Evolutionary conservation across 129 eudicot genomes (phyloP), one percentile per base, ranked within the genome.

Genomic region (Glebionis coronaria): DNA sequence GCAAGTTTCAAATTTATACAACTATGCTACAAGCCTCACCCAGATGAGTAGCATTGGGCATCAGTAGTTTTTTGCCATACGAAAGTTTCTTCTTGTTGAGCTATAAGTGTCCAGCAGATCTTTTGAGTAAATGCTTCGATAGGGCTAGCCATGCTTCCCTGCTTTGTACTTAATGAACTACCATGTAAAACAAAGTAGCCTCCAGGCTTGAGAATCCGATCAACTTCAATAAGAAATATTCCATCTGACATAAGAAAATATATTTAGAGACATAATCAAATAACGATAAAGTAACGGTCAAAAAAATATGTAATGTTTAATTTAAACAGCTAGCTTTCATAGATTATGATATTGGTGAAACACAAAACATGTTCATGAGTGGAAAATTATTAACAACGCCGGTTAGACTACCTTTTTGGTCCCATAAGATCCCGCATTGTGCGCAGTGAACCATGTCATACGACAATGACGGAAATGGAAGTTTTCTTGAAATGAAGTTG

Each of bases 381-480:
- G 18, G 9, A 5, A 31, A 52, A 18, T 19, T 54, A 27, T 42
- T 62, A 55, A 16, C 1, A 42, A 19, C 29, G 27, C 23, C 63
- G 5, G 63, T 15, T 63, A 44, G 19, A 66, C 49, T 27, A 89
- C 98, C 98, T 86, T 88, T 93, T 61, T 65, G 73, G 72, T 93
- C 95, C 98, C 98, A 93, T 53, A 80, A 44, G 78, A 93, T 87
- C 44, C 98, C 96, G 68, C 98, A 93, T 70, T 93, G 95, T 78
- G 98, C 96, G 78, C 98, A 93, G 82, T 93, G 98, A 73, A 93
- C 85, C 98, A 93, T 88, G 82, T 86, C 95, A 77, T 83, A 88
- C 5, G 98, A 88, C 80, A 93, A 82, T 44, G 98, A 82, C 56
- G 98, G 98, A 79, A 86, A 86, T 56, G 98, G 97, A 70, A 93